These are phyloP conservation scores for Trichocomaceae sp. DNA, from an alignment of 2,329 filamentous ascomycete species.

Conservation along the genomic window DNA sequence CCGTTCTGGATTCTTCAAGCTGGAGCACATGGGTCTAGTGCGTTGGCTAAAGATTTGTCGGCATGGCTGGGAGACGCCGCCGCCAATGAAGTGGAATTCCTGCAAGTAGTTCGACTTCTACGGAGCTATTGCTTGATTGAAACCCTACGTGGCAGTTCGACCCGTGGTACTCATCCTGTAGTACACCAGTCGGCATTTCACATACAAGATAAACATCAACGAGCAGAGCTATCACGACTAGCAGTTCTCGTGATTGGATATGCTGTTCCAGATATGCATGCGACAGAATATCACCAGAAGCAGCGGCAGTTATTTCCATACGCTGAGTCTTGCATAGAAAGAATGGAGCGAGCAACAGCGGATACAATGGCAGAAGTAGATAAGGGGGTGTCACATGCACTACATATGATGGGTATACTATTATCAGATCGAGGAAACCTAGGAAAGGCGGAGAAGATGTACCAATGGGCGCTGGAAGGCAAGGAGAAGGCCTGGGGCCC, in stretches of 20 bases:
- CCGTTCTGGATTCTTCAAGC: conserved; percentile 7
- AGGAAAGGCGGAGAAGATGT: conserved; percentile 7
- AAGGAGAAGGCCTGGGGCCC: background rate
- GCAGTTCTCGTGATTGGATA: conserved; percentile 4
- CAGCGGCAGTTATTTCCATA: conserved; percentile 1
- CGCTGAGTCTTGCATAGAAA: conserved; percentile 3
- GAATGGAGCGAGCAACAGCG: background rate
- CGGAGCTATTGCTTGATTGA: conserved; percentile 8
- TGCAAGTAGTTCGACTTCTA: conserved; percentile 5
- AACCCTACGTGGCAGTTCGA: background rate
- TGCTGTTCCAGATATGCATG: background rate
- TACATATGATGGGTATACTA: background rate
- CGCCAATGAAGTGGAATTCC: conserved; percentile 1
- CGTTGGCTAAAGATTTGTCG: background rate
- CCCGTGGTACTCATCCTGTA: conserved; percentile 4
- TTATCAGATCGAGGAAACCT: conserved; percentile 4
- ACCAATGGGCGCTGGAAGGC: background rate
- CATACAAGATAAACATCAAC: conserved; percentile 3
- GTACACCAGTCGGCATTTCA: conserved; percentile 6
- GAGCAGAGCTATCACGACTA: conserved; percentile 2
- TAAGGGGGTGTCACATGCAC: background rate
- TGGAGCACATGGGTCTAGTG: conserved; percentile 1
- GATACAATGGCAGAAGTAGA: background rate
- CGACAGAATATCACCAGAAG: conserved; percentile 2
- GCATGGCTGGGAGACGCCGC: background rate